Evolutionary conservation across 2,329 filamentous ascomycete species (phyloP).

Genomic region (Alternaria gaisen): DNA sequence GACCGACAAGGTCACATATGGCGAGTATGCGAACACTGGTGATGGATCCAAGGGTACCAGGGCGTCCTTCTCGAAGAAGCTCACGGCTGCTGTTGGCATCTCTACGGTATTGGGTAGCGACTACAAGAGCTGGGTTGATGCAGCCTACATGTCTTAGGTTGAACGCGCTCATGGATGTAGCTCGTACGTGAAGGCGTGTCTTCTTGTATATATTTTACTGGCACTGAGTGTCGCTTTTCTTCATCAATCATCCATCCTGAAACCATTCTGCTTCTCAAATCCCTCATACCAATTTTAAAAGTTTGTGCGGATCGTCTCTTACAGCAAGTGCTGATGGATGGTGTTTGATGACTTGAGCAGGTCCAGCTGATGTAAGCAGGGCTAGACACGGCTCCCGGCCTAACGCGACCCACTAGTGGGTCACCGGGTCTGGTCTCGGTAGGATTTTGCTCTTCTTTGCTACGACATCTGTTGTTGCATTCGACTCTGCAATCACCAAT

Average conservation of each 20-base stretch:
- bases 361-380: conserved; percentile 1
- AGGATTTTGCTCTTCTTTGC: conserved; percentile 3
- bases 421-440: background rate
- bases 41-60: conserved; percentile 63
- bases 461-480: background rate
- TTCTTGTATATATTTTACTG: conserved; percentile 2
- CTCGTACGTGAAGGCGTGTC: background rate
- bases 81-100: conserved; percentile 55
- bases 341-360: background rate
- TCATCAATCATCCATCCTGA: background rate
- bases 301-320: background rate
- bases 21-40: conserved; percentile 68
- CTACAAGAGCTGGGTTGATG: conserved; percentile 45
- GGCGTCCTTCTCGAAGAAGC: conserved; percentile 58
- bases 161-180: background rate
- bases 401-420: conserved; percentile 2
- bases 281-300: background rate
- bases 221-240: background rate
- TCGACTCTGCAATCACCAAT: background rate
- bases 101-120: conserved; percentile 55
- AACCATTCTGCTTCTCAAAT: background rate
- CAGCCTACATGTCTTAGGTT: conserved; percentile 38
- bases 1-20: conserved; percentile 64
- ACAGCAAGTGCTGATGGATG: background rate
- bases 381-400: conserved; percentile 6